These are phyloP conservation scores for Penicillium chermesinum DNA, from an alignment of 495 filamentous ascomycete genomes.

Conservation along the genomic window DNA sequence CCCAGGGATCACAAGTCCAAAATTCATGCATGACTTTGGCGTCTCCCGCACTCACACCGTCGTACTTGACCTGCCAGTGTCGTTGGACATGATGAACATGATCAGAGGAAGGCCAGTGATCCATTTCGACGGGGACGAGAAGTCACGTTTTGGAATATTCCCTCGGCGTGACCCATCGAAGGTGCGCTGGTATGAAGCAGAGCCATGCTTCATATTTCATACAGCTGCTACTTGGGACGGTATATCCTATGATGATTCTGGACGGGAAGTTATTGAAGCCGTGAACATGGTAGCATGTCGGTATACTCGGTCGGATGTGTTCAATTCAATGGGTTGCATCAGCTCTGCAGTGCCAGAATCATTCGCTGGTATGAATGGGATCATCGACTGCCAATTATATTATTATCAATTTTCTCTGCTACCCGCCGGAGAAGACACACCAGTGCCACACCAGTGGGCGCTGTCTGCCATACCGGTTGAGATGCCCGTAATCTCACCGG, in stretches of 20 bases:
- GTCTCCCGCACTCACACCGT: constrained; percentile 54
- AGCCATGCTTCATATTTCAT: constrained; percentile 60
- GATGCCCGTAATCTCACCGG: constrained; percentile 4
- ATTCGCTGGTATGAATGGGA: constrained; percentile 27
- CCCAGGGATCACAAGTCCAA: constrained; percentile 53
- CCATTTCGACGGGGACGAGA: constrained; percentile 46
- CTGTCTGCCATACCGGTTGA: constrained; percentile 7
- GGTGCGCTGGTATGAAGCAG: constrained; percentile 60
- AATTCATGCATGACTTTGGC: constrained; percentile 71
- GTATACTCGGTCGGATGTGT: constrained; percentile 51
- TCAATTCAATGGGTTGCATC: constrained; percentile 56
- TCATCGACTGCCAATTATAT: constrained; percentile 61
- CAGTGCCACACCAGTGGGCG: constrained; percentile 1
- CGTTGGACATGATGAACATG: constrained; percentile 56
- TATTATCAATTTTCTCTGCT: constrained; percentile 51
- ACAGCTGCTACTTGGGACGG: constrained; percentile 63
- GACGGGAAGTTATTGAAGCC: constrained; percentile 4
- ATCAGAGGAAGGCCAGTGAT: constrained; percentile 48
- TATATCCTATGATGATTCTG: background rate
- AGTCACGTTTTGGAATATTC: constrained; percentile 59
- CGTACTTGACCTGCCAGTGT: constrained; percentile 61
- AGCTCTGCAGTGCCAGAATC: constrained; percentile 28
- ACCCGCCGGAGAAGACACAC: background rate
- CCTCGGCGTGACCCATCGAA: constrained; percentile 50
- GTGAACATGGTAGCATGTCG: constrained; percentile 61